Evolutionary conservation across 2,329 filamentous ascomycete genomes (phyloP).

Genomic region (Leptosphaerulina australis): DNA sequence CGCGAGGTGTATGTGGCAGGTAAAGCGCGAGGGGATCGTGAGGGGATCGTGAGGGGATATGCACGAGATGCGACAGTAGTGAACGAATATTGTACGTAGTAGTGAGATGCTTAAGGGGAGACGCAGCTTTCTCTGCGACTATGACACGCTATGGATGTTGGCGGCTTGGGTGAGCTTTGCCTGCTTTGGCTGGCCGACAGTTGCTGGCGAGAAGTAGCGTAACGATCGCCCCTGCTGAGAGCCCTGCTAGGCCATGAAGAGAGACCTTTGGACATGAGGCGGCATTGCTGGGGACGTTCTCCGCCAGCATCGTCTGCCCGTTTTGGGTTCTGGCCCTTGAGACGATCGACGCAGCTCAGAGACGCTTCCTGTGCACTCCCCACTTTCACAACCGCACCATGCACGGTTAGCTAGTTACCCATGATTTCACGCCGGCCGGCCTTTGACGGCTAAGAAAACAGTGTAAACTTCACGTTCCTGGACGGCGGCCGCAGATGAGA

Average conservation of each 20-base stretch:
- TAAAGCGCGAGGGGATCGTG: constrained; percentile 33
- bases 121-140: constrained; percentile 32
- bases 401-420: constrained; percentile 27
- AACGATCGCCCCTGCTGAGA: constrained; percentile 39
- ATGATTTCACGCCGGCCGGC: constrained; percentile 27
- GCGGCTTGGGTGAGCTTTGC: constrained; percentile 13
- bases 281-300: constrained; percentile 39
- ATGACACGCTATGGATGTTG: constrained; percentile 39
- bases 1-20: constrained; percentile 28
- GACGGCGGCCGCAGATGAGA: constrained; percentile 33
- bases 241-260: constrained; percentile 26
- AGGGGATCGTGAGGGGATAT: constrained; percentile 34
- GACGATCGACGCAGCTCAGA: constrained; percentile 41
- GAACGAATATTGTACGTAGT: constrained; percentile 24
- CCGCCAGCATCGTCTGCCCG: constrained; percentile 36
- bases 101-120: constrained; percentile 28
- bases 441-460: constrained; percentile 23
- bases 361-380: constrained; percentile 25
- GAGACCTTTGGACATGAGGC: constrained; percentile 29
- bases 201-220: constrained; percentile 34
- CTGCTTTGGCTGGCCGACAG: constrained; percentile 24
- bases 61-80: constrained; percentile 33
- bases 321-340: constrained; percentile 46
- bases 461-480: constrained; percentile 41
- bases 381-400: constrained; percentile 36